phyloP scores from a whole-genome alignment of 495 filamentous ascomycete genomes.

The Astrothelium macrocarpum region DNA sequence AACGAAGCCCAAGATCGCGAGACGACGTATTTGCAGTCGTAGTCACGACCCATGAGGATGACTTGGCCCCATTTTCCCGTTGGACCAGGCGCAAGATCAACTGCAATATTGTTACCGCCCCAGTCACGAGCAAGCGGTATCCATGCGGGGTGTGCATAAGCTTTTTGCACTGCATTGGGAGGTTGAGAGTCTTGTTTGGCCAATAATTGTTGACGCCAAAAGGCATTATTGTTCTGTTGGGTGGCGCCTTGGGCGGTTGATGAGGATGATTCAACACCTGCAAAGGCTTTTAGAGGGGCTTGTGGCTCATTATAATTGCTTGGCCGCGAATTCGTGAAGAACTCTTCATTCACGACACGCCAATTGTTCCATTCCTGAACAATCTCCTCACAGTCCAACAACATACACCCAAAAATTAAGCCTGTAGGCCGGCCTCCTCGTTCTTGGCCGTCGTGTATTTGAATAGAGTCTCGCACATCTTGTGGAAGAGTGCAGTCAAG shows the following conservation, averaged over 20 bases:
- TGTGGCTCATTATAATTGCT: constrained; percentile 42
- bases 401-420: constrained; percentile 86
- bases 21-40: constrained; percentile 96
- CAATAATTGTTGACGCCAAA: constrained; percentile 80
- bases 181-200: constrained; percentile 83
- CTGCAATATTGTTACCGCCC: constrained; percentile 94
- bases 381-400: constrained; percentile 97
- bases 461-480: constrained; percentile 86
- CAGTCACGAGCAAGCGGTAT: constrained; percentile 94
- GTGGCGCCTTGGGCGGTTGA: constrained; percentile 27
- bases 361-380: constrained; percentile 97
- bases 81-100: constrained; percentile 89
- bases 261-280: constrained; percentile 46
- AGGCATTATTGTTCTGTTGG: constrained; percentile 42
- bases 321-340: constrained; percentile 48
- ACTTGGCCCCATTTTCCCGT: constrained; percentile 90
- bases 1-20: constrained; percentile 88
- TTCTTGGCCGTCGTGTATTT: constrained; percentile 91
- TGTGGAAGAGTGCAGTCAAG: constrained; percentile 89
- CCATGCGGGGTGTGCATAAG: constrained; percentile 91
- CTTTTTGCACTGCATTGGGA: constrained; percentile 74
- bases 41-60: constrained; percentile 93
- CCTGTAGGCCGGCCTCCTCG: constrained; percentile 84
- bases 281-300: constrained; percentile 56
- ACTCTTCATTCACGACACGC: constrained; percentile 85